These are phyloP conservation scores for Pharus latifolius DNA, from an alignment of 176 grass and related monocot genomes.

Conservation along the genomic window DNA sequence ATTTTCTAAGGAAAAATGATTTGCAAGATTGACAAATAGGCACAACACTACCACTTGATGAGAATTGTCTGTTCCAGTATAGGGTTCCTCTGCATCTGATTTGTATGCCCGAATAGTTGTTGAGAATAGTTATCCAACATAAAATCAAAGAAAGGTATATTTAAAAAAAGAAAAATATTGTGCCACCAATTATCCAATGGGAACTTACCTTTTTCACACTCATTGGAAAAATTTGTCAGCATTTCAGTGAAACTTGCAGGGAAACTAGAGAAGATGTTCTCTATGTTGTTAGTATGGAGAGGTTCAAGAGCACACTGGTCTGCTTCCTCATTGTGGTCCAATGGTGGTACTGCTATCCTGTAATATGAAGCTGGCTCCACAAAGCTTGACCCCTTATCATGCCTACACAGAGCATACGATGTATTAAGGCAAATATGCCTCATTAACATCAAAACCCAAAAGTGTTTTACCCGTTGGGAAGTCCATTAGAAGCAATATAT, in stretches of 20 bases:
- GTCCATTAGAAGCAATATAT: constrained; percentile 45
- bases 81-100: constrained; percentile 9
- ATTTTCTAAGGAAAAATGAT: not conserved
- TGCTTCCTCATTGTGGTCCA: constrained; percentile 23
- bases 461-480: constrained; percentile 32
- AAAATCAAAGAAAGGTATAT: not conserved
- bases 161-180: not conserved
- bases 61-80: not conserved
- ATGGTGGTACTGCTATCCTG: constrained; percentile 13
- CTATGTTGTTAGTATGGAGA: constrained; percentile 11
- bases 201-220: constrained; percentile 27
- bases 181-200: not conserved
- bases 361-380: constrained; percentile 23
- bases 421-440: not conserved
- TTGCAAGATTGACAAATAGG: constrained; percentile 1
- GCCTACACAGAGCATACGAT: constrained; percentile 10
- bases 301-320: constrained; percentile 11
- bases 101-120: not conserved
- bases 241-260: constrained; percentile 47
- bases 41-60: constrained; percentile 25
- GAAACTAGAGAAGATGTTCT: constrained; percentile 29
- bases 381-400: constrained; percentile 23
- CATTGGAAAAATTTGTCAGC: constrained; percentile 36
- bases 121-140: not conserved
- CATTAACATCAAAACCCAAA: not conserved